Base-by-base conservation (phyloP, 495 filamentous ascomycete species). In the Lepraria neglecta region DNA sequence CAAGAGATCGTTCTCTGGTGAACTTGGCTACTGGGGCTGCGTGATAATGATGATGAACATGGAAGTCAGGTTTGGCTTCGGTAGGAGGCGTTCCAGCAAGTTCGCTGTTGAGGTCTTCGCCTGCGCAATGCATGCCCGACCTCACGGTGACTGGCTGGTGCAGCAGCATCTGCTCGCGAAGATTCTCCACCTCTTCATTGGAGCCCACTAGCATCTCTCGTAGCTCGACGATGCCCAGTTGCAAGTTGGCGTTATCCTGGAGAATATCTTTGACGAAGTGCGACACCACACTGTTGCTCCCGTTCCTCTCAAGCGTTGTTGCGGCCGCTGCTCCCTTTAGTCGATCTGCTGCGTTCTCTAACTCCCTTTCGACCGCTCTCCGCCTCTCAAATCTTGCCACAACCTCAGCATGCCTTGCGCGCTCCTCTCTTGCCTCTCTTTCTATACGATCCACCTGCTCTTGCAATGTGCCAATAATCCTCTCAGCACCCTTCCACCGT, bases 231-330 rank as follows among this genome's bases (percentile, higher is more conserved):
- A 96, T 92, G 14, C 88, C 91, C 58, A 90, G 79, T 69, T 97
- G 92, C 53, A 98, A 76, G 65, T 91, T 95, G 15, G 90, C 90
- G 69, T 98, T 98, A 70, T 98, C 92, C 68, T 95, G 88, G 42
- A 98, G 74, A 50, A 98, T 91, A 67, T 97, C 92, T 69, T 90
- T 90, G 59, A 98, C 92, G 62, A 98, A 97, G 67, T 91, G 88
- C 40, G 89, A 91, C 9, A 97, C 88, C 15, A 95, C 90, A 59
- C 73, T 82, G 58, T 77, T 82, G 43, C 81, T 80, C 7, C 82
- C 78, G 51, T 78, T 77, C 11, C 80, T 80, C 6, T 79, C 78
- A 61, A 84, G 68, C 24, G 82, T 81, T 58, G 79, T 86, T 33
- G 81, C 78, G 3, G 85, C 87, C 2, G 88, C 88, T 3, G 87